Evolutionary conservation across 2,329 filamentous ascomycete species (phyloP), one percentile per base, ranked within the genome.

Genomic region (Talaromyces albobiverticillius): DNA sequence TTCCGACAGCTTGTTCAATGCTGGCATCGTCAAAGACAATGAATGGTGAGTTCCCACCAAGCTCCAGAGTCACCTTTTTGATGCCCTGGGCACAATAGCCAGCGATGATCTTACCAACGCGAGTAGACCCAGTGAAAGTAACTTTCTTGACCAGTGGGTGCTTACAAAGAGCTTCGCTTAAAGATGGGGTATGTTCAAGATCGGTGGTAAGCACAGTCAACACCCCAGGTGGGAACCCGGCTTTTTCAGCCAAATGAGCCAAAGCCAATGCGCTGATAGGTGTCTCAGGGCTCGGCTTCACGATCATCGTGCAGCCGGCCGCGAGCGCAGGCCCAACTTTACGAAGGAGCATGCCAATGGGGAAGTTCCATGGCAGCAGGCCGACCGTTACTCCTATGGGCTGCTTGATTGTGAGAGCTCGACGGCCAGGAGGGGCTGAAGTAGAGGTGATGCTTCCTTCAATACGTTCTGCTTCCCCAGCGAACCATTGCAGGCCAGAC

Each of bases 291-390:
- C 67, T 65, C 1, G 71, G 62, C 50, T 74, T 74, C 36, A 68
- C 61, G 16, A 74, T 68, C 25, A 71, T 67, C 0, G 70, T 70
- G 53, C 70, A 73, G 6, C 71, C 71, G 3, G 71, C 70, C 3
- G 71, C 71, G 14, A 74, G 61, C 2, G 71, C 70, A 20, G 68
- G 63, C 11, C 61, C 67, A 10, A 64, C 63, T 46, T 71, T 71
- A 9, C 69, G 60, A 29, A 67, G 61, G 60, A 89, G 83, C 87
- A 90, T 90, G 47, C 86, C 86, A 2, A 86, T 83, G 11, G 87
- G 87, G 65, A 95, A 95, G 74, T 95, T 95, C 90, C 90, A 94
- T 70, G 90, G 90, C 9, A 89, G 91, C 59, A 95, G 90, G 48
- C 94, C 76, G 2, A 87, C 90, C 64, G 87, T 89, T 13, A 95